Base-by-base conservation (phyloP, 352 stramenopile species). In the Pythium scleroteichum region DNA sequence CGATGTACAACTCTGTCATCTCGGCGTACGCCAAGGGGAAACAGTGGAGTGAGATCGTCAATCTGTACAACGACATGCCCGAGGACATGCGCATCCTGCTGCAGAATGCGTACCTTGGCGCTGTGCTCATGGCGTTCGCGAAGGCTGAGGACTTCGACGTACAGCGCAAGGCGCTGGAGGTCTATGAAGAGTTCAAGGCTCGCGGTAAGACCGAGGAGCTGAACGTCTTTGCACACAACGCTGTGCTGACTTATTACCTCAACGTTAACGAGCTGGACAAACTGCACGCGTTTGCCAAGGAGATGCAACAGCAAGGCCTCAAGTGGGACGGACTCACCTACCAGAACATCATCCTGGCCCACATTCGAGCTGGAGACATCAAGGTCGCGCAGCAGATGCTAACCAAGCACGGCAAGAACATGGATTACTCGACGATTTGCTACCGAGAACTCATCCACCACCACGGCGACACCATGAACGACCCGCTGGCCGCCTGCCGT, bases 1-100 rank as follows among this genome's bases (percentile, higher is more conserved):
- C 71, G 40, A 91, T 92, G 58, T 93, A 81, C 68, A 89, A 92
- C 63, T 93, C 82, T 42, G 76, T 88, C 10, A 89, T 94, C 53
- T 82, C 78, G 5, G 80, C 85, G 12, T 92, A 82, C 41, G 83
- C 85, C 27, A 91, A 91, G 67, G 74, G 75, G 23, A 88, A 89
- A 62, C 73, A 76, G 33, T 94, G 85, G 85, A 56, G 78, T 2
- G 74, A 73, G n/a, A 71, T 93, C 5, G 62, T 92, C 14, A 35
- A 74, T 12, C 59, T 95, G 22, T 92, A 88, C 64, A 61, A 85
- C 4, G 54, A 64, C 14, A 92, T 95, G 80, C 60, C 70, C 2
- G 42, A 71, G 1, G 54, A 81, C 1, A 66, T 76, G 13, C 56
- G 72, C 10, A 41, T 76, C 20, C 50, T 59, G 41, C 55, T 92